These are phyloP conservation scores for Corniculantispora saksenae DNA, from an alignment of 2,329 filamentous ascomycete species.

Conservation along the genomic window DNA sequence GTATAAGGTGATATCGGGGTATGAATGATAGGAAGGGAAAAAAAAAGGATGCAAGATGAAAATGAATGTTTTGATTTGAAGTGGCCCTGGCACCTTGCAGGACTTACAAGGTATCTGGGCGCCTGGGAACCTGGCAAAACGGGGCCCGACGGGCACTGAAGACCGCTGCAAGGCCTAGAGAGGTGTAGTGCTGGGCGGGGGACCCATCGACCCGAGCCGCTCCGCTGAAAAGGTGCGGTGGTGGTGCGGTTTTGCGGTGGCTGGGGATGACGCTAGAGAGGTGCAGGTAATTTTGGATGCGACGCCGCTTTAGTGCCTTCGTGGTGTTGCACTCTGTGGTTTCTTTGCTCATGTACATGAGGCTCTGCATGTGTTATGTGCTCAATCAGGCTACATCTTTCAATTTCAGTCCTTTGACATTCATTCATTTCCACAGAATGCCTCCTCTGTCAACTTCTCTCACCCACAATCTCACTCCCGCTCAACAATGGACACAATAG, in stretches of 20 bases:
- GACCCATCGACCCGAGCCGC: slow-evolving; percentile 21
- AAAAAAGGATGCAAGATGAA: background rate
- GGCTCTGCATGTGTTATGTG: background rate
- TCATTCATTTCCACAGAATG: background rate
- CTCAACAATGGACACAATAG: slow-evolving; percentile 18
- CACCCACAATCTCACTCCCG: background rate
- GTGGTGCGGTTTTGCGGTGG: too few species aligned
- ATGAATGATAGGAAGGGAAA: too few species aligned
- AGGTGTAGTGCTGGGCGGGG: background rate
- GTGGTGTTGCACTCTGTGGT: too few species aligned
- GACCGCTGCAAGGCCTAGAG: background rate
- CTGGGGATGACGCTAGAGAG: slow-evolving; percentile 19
- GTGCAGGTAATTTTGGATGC: slow-evolving; percentile 12
- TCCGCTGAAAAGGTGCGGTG: slow-evolving; percentile 19
- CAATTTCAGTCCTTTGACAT: background rate
- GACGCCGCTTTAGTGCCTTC: slow-evolving; percentile 7
- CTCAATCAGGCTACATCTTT: background rate
- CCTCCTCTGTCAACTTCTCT: background rate
- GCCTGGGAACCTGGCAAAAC: background rate
- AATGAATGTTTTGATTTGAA: slow-evolving; percentile 17
- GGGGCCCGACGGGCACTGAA: background rate
- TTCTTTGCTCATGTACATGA: background rate
- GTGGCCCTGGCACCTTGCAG: slow-evolving; percentile 7
- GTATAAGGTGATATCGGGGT: background rate
- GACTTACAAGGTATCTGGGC: slow-evolving; percentile 12